phyloP scores from a whole-genome alignment of 805 yeast species.

The Nakazawaea ishiwadae region DNA sequence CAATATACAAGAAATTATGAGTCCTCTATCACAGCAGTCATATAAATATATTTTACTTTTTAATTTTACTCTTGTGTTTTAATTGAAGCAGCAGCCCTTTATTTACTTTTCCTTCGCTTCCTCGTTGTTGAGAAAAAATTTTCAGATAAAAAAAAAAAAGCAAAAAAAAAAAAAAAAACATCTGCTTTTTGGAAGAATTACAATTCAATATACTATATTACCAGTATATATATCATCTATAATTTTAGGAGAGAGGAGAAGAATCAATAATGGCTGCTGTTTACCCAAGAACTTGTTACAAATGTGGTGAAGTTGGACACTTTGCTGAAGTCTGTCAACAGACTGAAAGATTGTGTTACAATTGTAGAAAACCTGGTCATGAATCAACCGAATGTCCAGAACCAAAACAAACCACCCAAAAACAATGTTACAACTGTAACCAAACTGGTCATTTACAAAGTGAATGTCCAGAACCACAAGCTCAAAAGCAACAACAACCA shows the following conservation, averaged over 20 bases:
- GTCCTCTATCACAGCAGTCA: too few species aligned
- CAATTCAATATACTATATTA: too few species aligned
- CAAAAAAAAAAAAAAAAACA: too few species aligned
- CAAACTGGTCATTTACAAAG: slow-evolving; percentile 84
- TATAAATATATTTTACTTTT: too few species aligned
- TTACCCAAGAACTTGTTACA: slow-evolving; percentile 70
- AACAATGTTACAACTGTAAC: slow-evolving; percentile 93
- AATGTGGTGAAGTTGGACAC: slow-evolving; percentile 91
- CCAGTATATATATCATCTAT: too few species aligned
- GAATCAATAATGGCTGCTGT: slow-evolving; percentile 23
- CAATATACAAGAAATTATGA: slow-evolving; percentile 8
- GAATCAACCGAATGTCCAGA: slow-evolving; percentile 85
- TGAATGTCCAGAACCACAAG: slow-evolving; percentile 70
- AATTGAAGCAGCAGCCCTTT: too few species aligned
- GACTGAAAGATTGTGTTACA: slow-evolving; percentile 84
- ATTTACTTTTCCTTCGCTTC: too few species aligned
- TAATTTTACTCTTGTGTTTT: too few species aligned
- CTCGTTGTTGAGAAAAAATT: too few species aligned
- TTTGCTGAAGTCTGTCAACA: slow-evolving; percentile 85
- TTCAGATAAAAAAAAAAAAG: too few species aligned
- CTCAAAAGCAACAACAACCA: slow-evolving; percentile 38
- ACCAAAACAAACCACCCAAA: slow-evolving; percentile 79
- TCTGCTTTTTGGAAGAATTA: not conserved
- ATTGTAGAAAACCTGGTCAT: slow-evolving; percentile 88
- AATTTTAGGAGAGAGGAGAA: slow-evolving; percentile 10